These are phyloP conservation scores for Fusarium sp. DNA, from an alignment of 2,329 filamentous ascomycete species.

Conservation along the genomic window DNA sequence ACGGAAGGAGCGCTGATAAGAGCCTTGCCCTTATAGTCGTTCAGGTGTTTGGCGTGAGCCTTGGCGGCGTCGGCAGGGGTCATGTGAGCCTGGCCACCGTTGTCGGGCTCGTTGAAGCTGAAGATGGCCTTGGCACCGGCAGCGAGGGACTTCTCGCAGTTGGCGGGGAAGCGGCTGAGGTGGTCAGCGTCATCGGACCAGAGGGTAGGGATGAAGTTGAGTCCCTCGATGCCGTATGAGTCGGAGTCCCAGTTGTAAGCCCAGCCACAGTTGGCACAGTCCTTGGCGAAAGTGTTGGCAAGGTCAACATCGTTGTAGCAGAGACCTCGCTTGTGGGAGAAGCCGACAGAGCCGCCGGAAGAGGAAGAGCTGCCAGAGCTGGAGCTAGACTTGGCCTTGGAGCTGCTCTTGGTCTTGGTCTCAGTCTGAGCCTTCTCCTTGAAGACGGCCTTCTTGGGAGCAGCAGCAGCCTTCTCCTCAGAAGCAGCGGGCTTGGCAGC, in stretches of 20 bases:
- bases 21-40: constrained; percentile 67
- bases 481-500: constrained; percentile 11
- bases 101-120: constrained; percentile 82
- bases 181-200: constrained; percentile 66
- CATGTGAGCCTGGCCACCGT: constrained; percentile 71
- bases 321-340: constrained; percentile 73
- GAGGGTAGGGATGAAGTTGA: constrained; percentile 78
- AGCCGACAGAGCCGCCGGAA: constrained; percentile 37
- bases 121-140: constrained; percentile 71
- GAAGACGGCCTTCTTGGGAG: constrained; percentile 16
- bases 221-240: constrained; percentile 59
- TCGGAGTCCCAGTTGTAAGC: constrained; percentile 78
- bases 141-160: constrained; percentile 67
- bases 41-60: constrained; percentile 68
- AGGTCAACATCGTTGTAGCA: constrained; percentile 75
- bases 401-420: constrained; percentile 11
- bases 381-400: constrained; percentile 21
- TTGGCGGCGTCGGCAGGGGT: constrained; percentile 66
- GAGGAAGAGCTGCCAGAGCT: background rate
- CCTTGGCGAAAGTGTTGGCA: constrained; percentile 64
- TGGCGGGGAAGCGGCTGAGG: constrained; percentile 64
- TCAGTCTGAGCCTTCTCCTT: constrained; percentile 25
- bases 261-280: constrained; percentile 67
- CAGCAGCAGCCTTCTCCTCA: constrained; percentile 7
- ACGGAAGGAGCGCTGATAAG: constrained; percentile 73